These are phyloP conservation scores for Lactarius trivialis DNA, from an alignment of 768 basidiomycete species.

Conservation along the genomic window DNA sequence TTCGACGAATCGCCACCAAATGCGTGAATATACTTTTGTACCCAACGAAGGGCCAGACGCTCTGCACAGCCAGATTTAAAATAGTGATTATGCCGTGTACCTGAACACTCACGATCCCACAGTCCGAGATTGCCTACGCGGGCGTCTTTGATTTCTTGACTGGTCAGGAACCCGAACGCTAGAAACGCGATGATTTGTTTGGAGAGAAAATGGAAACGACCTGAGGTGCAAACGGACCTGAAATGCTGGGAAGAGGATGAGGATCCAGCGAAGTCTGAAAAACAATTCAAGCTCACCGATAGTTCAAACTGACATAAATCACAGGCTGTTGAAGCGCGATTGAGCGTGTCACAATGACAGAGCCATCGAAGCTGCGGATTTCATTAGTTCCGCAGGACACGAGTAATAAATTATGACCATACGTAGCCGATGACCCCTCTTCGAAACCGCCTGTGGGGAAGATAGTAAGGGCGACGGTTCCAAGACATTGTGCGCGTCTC, in stretches of 20 bases:
- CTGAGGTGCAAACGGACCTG: background rate
- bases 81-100: too few species aligned
- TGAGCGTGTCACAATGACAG: slow-evolving; percentile 16
- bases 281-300: slow-evolving; percentile 16
- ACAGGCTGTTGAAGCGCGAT: slow-evolving; percentile 23
- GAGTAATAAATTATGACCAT: background rate
- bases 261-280: background rate
- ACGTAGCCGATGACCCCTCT: background rate
- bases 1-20: too few species aligned
- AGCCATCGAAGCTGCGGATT: background rate
- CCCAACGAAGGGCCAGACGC: too few species aligned
- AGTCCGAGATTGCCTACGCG: too few species aligned
- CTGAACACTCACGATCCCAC: too few species aligned
- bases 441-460: background rate
- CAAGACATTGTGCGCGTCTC: background rate
- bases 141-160: too few species aligned
- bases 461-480: background rate
- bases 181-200: too few species aligned
- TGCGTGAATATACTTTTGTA: too few species aligned
- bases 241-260: background rate
- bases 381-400: background rate
- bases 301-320: slow-evolving; percentile 27
- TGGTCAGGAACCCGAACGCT: too few species aligned
- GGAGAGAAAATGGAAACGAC: too few species aligned
- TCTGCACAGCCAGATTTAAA: too few species aligned